Evolutionary conservation across 495 filamentous ascomycete species (phyloP).

Genomic region (Neurospora terricola): DNA sequence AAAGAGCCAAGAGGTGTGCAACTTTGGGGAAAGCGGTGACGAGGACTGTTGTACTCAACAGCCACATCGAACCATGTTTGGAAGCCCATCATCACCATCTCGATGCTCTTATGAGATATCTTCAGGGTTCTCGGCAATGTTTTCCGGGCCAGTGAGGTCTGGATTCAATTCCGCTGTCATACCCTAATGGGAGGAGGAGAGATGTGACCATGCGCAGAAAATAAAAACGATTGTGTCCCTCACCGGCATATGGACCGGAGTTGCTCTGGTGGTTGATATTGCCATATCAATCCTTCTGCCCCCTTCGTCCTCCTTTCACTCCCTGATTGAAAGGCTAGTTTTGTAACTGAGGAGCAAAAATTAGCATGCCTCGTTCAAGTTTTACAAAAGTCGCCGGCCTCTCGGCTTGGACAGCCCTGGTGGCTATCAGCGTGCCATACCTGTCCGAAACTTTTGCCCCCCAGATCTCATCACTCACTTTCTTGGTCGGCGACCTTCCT

Average conservation of each 20-base stretch:
- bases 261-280: neutral
- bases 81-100: neutral
- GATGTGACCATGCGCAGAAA: neutral
- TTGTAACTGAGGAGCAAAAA: too few species aligned
- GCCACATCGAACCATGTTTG: neutral
- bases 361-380: constrained; percentile 5
- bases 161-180: neutral
- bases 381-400: constrained; percentile 12
- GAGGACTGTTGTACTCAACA: neutral
- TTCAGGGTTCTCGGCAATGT: neutral
- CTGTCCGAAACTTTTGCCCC: constrained; percentile 10
- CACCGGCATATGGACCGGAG: neutral
- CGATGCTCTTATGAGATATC: neutral
- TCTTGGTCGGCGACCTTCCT: constrained; percentile 16
- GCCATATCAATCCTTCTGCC: neutral
- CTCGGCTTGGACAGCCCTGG: constrained; percentile 13
- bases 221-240: neutral
- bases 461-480: constrained; percentile 3
- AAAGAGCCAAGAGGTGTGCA: neutral
- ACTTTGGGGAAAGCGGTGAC: neutral
- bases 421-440: constrained; percentile 15
- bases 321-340: too few species aligned
- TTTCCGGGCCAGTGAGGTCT: neutral
- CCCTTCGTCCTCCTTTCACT: neutral
- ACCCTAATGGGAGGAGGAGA: neutral